A percentile compares a stretch with the other conserved stretches of the same genome.
These are phyloP conservation scores for Rhodotorula toruloides DNA, from an alignment of 768 basidiomycete species.

Conservation along the genomic window DNA sequence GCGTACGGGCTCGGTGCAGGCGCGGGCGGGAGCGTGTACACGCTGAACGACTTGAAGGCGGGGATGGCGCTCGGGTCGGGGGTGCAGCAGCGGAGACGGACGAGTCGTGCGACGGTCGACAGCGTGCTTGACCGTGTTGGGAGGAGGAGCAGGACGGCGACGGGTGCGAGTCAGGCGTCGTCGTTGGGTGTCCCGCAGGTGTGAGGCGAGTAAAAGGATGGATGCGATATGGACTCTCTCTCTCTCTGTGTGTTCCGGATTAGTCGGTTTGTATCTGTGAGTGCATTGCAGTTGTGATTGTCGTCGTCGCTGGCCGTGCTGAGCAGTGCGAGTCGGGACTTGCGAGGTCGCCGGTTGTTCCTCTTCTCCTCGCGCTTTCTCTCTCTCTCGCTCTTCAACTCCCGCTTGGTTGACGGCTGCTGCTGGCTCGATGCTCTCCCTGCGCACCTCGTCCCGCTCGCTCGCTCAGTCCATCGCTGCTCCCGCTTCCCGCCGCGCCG, in stretches of 20 bases:
- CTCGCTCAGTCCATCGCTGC: background rate
- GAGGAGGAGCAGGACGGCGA: background rate
- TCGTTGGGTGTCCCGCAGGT: no score
- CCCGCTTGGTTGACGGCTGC: background rate
- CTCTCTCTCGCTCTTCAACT: no score
- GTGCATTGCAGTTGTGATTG: no score
- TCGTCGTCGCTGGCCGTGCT: no score
- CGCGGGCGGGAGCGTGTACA: background rate
- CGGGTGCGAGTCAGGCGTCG: no score
- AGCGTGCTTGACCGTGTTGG: slow-evolving; percentile 14
- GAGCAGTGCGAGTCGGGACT: no score
- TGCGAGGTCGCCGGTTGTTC: no score
- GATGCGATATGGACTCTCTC: no score
- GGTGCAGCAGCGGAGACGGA: slow-evolving; percentile 6
- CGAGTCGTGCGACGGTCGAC: slow-evolving; percentile 7
- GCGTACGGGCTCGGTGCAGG: background rate
- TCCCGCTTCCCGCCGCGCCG: slow-evolving; percentile 1
- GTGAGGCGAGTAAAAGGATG: no score
- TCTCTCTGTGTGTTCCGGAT: no score
- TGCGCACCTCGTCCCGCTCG: background rate
- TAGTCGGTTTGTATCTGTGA: no score
- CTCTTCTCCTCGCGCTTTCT: no score
- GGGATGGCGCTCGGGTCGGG: background rate
- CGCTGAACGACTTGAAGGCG: background rate
- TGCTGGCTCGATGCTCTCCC: background rate